Base-by-base conservation (phyloP, 2,329 filamentous ascomycete species). In the Thermomyces lanuginosus region DNA sequence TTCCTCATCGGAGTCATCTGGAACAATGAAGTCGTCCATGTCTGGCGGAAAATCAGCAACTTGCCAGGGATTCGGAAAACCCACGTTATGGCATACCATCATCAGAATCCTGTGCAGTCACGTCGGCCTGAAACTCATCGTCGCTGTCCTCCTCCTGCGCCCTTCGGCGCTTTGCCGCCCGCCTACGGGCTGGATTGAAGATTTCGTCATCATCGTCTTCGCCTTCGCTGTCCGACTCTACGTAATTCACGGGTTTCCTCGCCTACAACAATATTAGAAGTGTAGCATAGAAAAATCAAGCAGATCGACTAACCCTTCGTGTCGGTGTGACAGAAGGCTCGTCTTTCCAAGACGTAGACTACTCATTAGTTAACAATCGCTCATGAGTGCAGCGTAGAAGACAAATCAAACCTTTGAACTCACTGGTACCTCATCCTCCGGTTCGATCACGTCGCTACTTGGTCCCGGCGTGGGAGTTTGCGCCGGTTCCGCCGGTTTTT, bases 1-100 rank as follows among this genome's bases (percentile, higher is more conserved):
- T 10, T 72, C 77, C 25, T 92, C 83, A 24, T 92, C 83, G 0
- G 81, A 86, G 21, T 91, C 81, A 42, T 93, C 84, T 0, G 77
- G 72, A 4, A 77, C 83, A 13, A 95, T 63, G 43, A 95, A 95
- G 48, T 92, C 79, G 34, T 76, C 81, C 58, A 91, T 71, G 28
- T 89, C 80, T 55, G 59, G 68, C 16, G 26, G 5, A 25, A 21
- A 29, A 31, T 27, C 10, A 16, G 13, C 2, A n/a, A 23, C 14
- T 21, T 11, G 8, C 19, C 23, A 28, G 40, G 17, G 46, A 8
- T 8, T 8, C 2, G 16, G 22, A 5, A n/a, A 22, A 2, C 10
- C 19, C 9, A n/a, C 8, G 8, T 5, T 9, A 23, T 14, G 16
- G 32, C 22, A 68, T 63, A 33, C 65, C 65, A 22, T 62, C 66